A percentile compares a stretch with the other conserved stretches of the same genome.
These are phyloP conservation scores for Fusarium sp. DNA, from an alignment of 2,329 filamentous ascomycete species.

Conservation along the genomic window DNA sequence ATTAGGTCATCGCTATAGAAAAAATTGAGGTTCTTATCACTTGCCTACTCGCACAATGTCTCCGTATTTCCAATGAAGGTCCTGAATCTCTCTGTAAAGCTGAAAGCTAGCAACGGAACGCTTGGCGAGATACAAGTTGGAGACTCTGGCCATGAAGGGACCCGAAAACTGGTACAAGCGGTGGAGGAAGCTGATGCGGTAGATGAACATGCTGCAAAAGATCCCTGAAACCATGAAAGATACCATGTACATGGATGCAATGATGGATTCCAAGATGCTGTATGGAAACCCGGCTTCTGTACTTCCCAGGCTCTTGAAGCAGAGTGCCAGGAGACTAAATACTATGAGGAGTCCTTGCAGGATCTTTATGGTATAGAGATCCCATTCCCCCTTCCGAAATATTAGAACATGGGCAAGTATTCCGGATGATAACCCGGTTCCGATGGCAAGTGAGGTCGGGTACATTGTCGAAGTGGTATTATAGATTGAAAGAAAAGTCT, in stretches of 20 bases:
- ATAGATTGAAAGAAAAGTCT: accelerated
- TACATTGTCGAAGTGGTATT: not conserved
- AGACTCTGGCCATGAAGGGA: not conserved
- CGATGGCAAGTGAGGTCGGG: not conserved
- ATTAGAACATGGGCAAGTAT: not conserved
- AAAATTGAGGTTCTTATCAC: no score
- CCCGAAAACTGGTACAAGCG: not conserved
- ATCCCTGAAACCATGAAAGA: not conserved
- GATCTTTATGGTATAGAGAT: not conserved
- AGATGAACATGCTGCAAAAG: not conserved
- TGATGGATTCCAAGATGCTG: not conserved
- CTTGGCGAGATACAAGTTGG: not conserved
- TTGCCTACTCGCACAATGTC: not conserved
- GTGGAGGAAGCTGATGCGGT: not conserved
- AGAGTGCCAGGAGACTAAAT: not conserved
- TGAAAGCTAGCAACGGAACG: not conserved
- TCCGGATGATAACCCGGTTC: not conserved
- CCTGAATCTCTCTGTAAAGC: not conserved
- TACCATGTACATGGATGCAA: not conserved
- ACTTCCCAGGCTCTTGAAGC: not conserved
- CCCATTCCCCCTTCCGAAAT: not conserved
- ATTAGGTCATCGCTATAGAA: no score
- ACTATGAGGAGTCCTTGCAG: not conserved
- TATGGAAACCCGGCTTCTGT: not conserved
- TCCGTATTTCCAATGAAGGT: not conserved